phyloP scores from a whole-genome alignment of 768 basidiomycete genomes.

The Russula abietina region DNA sequence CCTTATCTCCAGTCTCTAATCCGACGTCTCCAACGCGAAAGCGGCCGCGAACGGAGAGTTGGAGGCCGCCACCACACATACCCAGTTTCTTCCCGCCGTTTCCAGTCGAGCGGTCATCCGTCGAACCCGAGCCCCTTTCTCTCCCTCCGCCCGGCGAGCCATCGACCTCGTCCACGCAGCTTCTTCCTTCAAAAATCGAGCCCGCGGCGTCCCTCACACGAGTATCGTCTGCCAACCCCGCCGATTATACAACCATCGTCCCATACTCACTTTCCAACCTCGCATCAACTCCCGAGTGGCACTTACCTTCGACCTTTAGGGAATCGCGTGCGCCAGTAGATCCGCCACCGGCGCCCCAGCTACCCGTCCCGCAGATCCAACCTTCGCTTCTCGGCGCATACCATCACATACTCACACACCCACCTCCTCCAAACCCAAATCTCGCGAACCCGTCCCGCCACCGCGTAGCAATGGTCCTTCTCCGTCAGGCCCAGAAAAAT shows the following conservation, averaged over 20 bases:
- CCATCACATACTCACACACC: constrained; percentile 72
- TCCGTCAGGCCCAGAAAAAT: constrained; percentile 48
- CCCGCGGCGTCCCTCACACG: constrained; percentile 37
- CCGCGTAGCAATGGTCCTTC: constrained; percentile 67
- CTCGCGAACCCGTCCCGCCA: constrained; percentile 58
- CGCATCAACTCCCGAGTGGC: constrained; percentile 59
- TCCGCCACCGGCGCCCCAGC: constrained; percentile 28
- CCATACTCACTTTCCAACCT: constrained; percentile 73
- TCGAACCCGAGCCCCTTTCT: constrained; percentile 32
- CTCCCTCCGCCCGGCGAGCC: constrained; percentile 35
- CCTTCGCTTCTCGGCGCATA: constrained; percentile 63
- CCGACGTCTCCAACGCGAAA: constrained; percentile 54
- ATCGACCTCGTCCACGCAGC: constrained; percentile 33
- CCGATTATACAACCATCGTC: constrained; percentile 66
- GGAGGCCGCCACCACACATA: constrained; percentile 58
- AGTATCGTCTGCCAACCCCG: constrained; percentile 40
- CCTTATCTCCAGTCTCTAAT: constrained; percentile 53
- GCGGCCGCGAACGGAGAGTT: constrained; percentile 48
- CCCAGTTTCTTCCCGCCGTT: constrained; percentile 67
- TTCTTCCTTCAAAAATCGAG: constrained; percentile 34
- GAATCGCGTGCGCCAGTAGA: constrained; percentile 12
- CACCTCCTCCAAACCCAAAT: constrained; percentile 44
- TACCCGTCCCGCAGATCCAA: constrained; percentile 51
- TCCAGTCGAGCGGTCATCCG: constrained; percentile 36
- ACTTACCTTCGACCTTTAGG: constrained; percentile 42